Base-by-base conservation (phyloP, 345 rosid species). In the Geranium brycei region DNA sequence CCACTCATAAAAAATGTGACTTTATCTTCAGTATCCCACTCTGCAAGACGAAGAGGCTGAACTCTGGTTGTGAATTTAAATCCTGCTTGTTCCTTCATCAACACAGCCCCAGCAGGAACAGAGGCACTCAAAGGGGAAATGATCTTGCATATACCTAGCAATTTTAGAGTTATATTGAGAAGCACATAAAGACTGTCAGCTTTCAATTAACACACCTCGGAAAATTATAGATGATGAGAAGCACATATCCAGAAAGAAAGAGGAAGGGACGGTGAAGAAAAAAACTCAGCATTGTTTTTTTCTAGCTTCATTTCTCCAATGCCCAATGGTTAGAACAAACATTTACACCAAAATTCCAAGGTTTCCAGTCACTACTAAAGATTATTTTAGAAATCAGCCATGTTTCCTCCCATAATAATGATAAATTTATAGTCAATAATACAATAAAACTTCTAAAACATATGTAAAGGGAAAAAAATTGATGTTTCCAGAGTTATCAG, bases 1-100 rank as follows among this genome's bases (percentile, higher is more conserved):
- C 97, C 96, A 78, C 99, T 95, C 99, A 88, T 87, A 81, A 87
- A 95, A 82, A 95, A 95, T 16, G 95, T 91, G 71, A 91, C 91
- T 77, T 80, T 86, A 71, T 95, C 99, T 23, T 91, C 87, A 66
- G 79, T 69, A 79, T 95, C 87, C 99, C 99, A 95, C 71, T 85
- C 93, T 62, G 99, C 96, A 69, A 95, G 91, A 65, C 99, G 95
- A 71, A 95, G 95, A 17, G 99, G 99, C 64, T 95, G 99, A 64
- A 95, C 93, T 71, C 99, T 87, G 47, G 99, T 91, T 63, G 99
- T 87, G 79, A 95, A 95, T 78, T 87, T 95, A 74, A 95, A 95
- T 63, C 95, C 91, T 68, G 82, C 78, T 69, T 87, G 83, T 78
- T 95, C 97, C 79, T 77, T 88, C 85, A 77, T 87, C 75, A 95